Base-by-base conservation (phyloP, 1,284 basidiomycete genomes). In the Schizophyllum amplum region DNA sequence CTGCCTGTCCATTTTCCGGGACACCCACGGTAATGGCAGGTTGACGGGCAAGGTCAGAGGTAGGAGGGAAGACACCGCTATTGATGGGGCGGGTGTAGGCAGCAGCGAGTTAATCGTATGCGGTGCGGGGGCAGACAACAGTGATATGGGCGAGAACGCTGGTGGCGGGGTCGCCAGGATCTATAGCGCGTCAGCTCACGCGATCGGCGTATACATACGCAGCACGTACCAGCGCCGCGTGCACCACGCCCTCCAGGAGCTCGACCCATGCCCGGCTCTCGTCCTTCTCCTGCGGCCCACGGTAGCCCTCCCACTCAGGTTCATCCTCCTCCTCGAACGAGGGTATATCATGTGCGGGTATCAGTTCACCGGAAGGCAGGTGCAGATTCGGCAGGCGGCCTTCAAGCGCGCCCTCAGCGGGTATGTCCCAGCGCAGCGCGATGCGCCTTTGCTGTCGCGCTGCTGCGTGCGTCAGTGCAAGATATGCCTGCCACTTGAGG, bases 401-500 rank as follows among this genome's bases (percentile, higher is more conserved):
- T 59, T 82, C 85, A 48, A 88, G 71, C 5, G 81, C 84, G 25
- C 89, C 89, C 57, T 87, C 82, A 20, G 79, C 72, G 15, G 78
- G 67, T 27, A 91, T 73, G 66, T 90, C 84, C 71, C 81, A 87
- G 53, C 86, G 79, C 13, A 90, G 70, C 24, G 69, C 69, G 52
- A 89, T 69, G 55, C 86, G 80, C 20, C 13, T 9, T 11, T 50
- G 20, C 48, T 50, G 48, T 9, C 33, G 11, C 7, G 33, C 33
- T 9, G 33, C 7, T 17, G 33, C 33, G 33, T 42, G 33, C 7
- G 33, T 42, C 17, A 92, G 77, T 1, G 88, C 86, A 58, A 92
- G 75, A 68, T 87, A 90, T 0, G 88, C 86, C 68, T 91, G 89
- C 88, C 88, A 91, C 71, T 89, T 90, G 64, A 92, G 77, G 68